Evolutionary conservation across 78 protist genomes (phyloP), one percentile per base, ranked within the genome.

Genomic region (Chrysochromulina parva): DNA sequence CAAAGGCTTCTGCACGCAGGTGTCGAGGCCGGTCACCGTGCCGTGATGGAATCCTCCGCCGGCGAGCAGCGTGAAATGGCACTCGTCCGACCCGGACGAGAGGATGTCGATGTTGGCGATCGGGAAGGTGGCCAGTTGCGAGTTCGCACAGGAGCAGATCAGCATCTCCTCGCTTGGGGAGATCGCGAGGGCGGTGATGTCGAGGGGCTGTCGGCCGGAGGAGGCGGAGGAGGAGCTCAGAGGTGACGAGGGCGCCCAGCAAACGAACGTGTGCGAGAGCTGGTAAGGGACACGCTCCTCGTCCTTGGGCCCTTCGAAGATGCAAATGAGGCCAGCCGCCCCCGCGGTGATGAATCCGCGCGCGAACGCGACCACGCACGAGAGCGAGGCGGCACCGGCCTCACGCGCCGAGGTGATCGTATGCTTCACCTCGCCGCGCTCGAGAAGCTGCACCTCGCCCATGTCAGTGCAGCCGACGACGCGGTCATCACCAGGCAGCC

Each of bases 81-180:
- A 28, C 22, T 57, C 50, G 57, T 69, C 95, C n/a, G 50, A 38
- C 80, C 87, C 47, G 19, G 60, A 38, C 38, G 38, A 38, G 38
- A 89, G 60, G 84, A 90, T 55, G 48, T 91, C 96, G 1, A 92
- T 60, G 90, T 66, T 65, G 2, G 90, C 50, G n/a, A 95, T 82
- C 20, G 91, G 76, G n/a, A 95, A 85, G 20, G 57, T 0, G 66
- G 54, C 80, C 28, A 95, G 24, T 73, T 93, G 96, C 38, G 19
- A 28, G 24, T 24, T 54, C n/a, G 54, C 16, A 28, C 92, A 78
- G 28, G 91, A 17, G 14, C 48, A 17, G 66, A 59, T 82, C 5
- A 93, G 90, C 54, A 7, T 5, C 38, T 90, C 95, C 55, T 95
- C 95, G 55, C 84, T 3, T 4, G 96, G 94, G 3, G 80, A n/a